phyloP scores from a whole-genome alignment of 2,329 filamentous ascomycete species.

The Ceratocystiopsis brevicomis region DNA sequence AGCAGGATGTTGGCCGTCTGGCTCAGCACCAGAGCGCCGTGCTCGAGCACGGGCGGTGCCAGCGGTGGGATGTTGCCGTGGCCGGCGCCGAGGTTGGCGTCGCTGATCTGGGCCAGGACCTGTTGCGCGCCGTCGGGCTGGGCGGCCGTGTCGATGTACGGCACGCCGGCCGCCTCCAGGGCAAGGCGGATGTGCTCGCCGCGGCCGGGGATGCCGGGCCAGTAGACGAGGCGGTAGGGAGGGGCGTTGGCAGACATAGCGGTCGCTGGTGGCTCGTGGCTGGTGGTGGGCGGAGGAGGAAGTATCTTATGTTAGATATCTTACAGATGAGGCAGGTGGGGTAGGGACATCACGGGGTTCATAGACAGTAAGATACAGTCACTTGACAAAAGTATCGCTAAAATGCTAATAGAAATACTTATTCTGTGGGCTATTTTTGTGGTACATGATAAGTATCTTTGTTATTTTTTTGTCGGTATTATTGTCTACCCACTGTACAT shows the following conservation, averaged over 20 bases:
- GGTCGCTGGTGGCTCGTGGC: too few species aligned
- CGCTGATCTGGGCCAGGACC: constrained; percentile 29
- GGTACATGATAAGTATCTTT: too few species aligned
- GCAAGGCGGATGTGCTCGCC: constrained; percentile 55
- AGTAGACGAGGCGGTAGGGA: constrained; percentile 49
- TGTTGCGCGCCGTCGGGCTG: constrained; percentile 28
- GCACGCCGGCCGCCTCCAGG: constrained; percentile 47
- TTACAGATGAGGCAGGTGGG: too few species aligned
- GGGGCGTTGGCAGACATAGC: constrained; percentile 20
- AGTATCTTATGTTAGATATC: too few species aligned
- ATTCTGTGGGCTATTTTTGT: too few species aligned
- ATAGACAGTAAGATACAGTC: too few species aligned
- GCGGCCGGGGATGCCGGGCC: constrained; percentile 51
- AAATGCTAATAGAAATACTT: too few species aligned
- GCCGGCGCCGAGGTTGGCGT: constrained; percentile 26
- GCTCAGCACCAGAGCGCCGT: constrained; percentile 41
- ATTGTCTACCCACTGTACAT: too few species aligned
- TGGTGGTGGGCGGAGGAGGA: too few species aligned
- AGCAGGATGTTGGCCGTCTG: constrained; percentile 58
- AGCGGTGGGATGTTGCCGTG: constrained; percentile 41
- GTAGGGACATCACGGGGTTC: too few species aligned
- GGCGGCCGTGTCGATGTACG: constrained; percentile 42
- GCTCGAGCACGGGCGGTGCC: constrained; percentile 47
- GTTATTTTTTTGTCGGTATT: too few species aligned
- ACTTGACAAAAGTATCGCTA: too few species aligned